Percentiles rank a stretch among this genome's conserved stretches.
phyloP scores from a whole-genome alignment of 495 filamentous ascomycete genomes.

The Staphylotrichum tortipilum region DNA sequence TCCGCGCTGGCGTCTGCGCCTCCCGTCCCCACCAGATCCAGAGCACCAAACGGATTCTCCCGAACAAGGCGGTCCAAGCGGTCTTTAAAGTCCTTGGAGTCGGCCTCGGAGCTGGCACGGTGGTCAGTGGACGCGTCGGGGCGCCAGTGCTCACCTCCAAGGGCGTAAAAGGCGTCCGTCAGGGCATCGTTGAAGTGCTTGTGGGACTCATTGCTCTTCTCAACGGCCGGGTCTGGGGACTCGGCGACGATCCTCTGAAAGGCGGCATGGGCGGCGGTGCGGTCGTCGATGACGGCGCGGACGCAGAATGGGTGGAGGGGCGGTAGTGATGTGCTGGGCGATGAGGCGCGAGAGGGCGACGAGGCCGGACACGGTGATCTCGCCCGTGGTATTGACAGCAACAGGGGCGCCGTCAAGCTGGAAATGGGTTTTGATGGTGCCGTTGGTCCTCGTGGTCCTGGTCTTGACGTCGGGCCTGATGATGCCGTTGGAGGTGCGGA shows the following conservation, averaged over 20 bases:
- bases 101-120: not conserved
- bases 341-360: constrained; percentile 29
- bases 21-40: constrained; percentile 10
- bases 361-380: constrained; percentile 25
- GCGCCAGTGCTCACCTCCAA: constrained; percentile 23
- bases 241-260: constrained; percentile 25
- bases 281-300: constrained; percentile 22
- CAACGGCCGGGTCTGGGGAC: constrained; percentile 29
- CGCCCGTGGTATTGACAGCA: constrained; percentile 12
- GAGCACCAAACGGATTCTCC: constrained; percentile 25
- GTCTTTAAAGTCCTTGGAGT: constrained; percentile 13
- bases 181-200: constrained; percentile 35
- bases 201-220: constrained; percentile 32
- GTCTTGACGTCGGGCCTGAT: constrained; percentile 8
- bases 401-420: too few relatives aligned
- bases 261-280: constrained; percentile 11
- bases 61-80: constrained; percentile 23
- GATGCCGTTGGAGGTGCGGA: constrained; percentile 27
- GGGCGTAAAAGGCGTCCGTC: constrained; percentile 24
- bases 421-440: too few relatives aligned
- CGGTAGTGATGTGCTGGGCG: constrained; percentile 19
- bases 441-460: too few relatives aligned
- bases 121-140: not conserved
- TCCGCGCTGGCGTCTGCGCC: constrained; percentile 4
- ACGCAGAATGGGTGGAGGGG: constrained; percentile 24